phyloP scores from a whole-genome alignment of 2,329 filamentous ascomycete species.

The Apiospora saccharicola region DNA sequence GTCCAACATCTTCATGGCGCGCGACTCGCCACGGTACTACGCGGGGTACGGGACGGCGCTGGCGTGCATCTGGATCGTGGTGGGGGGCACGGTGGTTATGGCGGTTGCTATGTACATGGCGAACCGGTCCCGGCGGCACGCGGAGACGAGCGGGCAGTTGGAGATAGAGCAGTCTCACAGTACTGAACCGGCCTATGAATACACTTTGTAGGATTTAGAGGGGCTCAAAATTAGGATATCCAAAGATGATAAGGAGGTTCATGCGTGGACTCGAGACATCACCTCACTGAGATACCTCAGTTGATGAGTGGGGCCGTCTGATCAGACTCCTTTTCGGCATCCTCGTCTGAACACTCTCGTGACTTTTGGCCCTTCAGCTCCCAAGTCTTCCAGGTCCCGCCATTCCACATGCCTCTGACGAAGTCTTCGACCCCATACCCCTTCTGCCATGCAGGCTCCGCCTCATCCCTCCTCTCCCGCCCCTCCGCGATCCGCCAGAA shows the following conservation, averaged over 20 bases:
- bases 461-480: neutral
- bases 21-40: constrained; percentile 43
- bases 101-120: neutral
- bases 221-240: neutral
- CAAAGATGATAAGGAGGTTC: neutral
- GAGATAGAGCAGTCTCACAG: neutral
- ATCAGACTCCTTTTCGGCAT: neutral
- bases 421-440: neutral
- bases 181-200: neutral
- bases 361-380: neutral
- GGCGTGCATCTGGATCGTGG: neutral
- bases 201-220: neutral
- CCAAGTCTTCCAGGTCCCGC: neutral
- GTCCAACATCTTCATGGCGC: constrained; percentile 47
- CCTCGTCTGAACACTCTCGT: too few species aligned
- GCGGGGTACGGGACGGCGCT: constrained; percentile 42
- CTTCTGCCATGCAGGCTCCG: neutral
- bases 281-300: neutral
- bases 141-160: neutral
- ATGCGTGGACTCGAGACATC: neutral
- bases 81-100: neutral
- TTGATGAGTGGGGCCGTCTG: neutral
- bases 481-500: constrained; percentile 32
- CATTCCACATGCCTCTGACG: neutral
- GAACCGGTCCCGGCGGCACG: neutral